Percentiles rank a stretch among this genome's conserved stretches.
Conservation (phyloP, 2,329 filamentous ascomycete genomes). For the Curvularia sp. region DNA sequence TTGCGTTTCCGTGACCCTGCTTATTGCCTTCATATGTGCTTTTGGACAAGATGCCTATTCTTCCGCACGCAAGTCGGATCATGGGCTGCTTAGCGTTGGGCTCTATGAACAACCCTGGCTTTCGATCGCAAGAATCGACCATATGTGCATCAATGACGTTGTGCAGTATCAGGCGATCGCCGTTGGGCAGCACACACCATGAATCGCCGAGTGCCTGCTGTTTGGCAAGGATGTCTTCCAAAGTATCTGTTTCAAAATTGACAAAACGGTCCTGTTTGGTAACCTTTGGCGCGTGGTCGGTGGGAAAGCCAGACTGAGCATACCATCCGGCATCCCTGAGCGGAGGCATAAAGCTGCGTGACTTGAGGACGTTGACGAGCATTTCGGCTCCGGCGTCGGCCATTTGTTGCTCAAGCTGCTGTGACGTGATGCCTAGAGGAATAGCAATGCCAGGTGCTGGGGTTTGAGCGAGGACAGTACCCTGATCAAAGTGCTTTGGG, state of each 20-base stretch:
- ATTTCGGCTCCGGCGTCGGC: slow-evolving; percentile 72
- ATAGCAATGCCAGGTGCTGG: slow-evolving; percentile 63
- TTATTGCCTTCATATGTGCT: slow-evolving; percentile 16
- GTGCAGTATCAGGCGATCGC: slow-evolving; percentile 39
- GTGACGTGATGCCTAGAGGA: slow-evolving; percentile 57
- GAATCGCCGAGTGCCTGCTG: slow-evolving; percentile 68
- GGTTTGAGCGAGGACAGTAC: slow-evolving; percentile 73
- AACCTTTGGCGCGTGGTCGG: slow-evolving; percentile 74
- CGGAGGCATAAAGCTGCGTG: slow-evolving; percentile 70
- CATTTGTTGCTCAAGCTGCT: slow-evolving; percentile 60
- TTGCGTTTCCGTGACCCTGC: slow-evolving; percentile 11
- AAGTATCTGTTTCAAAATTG: slow-evolving; percentile 63
- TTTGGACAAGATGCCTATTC: background rate
- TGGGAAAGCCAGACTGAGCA: slow-evolving; percentile 27
- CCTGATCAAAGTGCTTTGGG: slow-evolving; percentile 76
- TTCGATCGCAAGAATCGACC: background rate
- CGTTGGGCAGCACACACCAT: slow-evolving; percentile 61
- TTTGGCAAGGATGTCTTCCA: slow-evolving; percentile 62
- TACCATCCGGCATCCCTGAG: slow-evolving; percentile 50
- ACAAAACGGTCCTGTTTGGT: slow-evolving; percentile 68
- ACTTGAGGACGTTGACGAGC: slow-evolving; percentile 70
- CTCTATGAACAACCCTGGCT: slow-evolving; percentile 17
- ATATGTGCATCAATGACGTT: slow-evolving; percentile 9
- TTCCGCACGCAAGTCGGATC: slow-evolving; percentile 10
- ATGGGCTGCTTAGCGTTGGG: background rate